phyloP scores from a whole-genome alignment of 805 yeast genomes.

The Schizosaccharomyces japonicus region DNA sequence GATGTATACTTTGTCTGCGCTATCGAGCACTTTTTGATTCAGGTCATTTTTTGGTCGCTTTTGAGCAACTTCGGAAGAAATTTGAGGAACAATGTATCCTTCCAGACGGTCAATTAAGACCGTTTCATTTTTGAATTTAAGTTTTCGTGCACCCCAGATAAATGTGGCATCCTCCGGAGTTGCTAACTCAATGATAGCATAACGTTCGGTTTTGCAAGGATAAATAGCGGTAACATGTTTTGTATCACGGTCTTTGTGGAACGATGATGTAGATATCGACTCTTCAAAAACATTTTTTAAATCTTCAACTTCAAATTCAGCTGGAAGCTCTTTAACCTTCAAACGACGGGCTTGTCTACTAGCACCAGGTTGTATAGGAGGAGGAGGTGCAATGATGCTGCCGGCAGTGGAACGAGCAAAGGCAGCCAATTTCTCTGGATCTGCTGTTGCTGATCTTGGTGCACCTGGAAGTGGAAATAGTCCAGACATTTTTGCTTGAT shows the following conservation, averaged over 20 bases:
- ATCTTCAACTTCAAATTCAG: conserved; percentile 6
- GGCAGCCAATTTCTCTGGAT: conserved; percentile 7
- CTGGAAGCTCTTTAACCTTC: conserved; percentile 9
- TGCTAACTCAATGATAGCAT: conserved; percentile 28
- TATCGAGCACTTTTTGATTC: conserved; percentile 18
- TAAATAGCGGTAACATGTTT: not conserved
- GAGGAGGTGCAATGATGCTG: conserved; percentile 8
- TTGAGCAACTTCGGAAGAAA: conserved; percentile 3
- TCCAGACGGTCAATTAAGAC: conserved; percentile 22
- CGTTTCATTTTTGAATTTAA: conserved; percentile 13
- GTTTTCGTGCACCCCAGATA: conserved; percentile 19
- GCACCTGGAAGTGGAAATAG: conserved; percentile 54
- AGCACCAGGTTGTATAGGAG: conserved; percentile 9
- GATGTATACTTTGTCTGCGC: conserved; percentile 25
- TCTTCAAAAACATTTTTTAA: conserved; percentile 8
- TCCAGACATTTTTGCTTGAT: conserved; percentile 56
- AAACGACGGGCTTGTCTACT: conserved; percentile 11
- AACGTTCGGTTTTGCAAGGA: conserved; percentile 6
- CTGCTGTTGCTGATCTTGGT: conserved; percentile 15
- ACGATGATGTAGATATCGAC: conserved; percentile 7
- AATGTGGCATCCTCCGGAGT: conserved; percentile 32
- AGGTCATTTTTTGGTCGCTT: conserved; percentile 7
- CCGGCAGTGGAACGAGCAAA: conserved; percentile 6
- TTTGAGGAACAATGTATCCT: conserved; percentile 21
- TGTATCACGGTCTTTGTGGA: not conserved